Percentiles rank a stretch among this genome's conserved stretches.
Evolutionary conservation across 805 yeast genomes (phyloP).

Genomic region (Candida chilensis): DNA sequence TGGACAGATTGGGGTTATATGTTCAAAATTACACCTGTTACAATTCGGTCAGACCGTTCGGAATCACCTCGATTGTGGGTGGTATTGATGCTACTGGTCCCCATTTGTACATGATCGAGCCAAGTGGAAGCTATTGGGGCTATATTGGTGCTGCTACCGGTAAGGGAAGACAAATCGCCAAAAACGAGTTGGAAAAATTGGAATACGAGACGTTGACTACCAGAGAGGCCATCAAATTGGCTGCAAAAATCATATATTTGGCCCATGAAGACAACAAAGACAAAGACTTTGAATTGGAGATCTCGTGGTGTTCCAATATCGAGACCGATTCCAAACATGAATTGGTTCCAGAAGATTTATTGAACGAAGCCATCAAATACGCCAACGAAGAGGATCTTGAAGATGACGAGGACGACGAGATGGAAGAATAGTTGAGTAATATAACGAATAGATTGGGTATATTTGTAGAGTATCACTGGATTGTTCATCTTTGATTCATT

Average conservation of each 20-base stretch:
- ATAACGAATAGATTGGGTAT: too few species aligned
- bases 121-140: slow-evolving; percentile 97
- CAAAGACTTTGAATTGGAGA: slow-evolving; percentile 91
- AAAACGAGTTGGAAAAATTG: slow-evolving; percentile 90
- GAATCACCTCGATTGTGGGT: slow-evolving; percentile 85
- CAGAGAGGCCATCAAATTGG: slow-evolving; percentile 82
- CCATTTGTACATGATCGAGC: slow-evolving; percentile 94
- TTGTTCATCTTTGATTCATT: neutral
- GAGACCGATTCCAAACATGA: slow-evolving; percentile 79
- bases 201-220: slow-evolving; percentile 61
- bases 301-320: slow-evolving; percentile 74
- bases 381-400: slow-evolving; percentile 81
- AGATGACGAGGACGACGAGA: slow-evolving; percentile 58
- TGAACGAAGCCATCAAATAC: slow-evolving; percentile 73
- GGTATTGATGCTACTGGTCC: slow-evolving; percentile 89
- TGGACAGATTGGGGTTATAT: slow-evolving; percentile 81
- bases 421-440: slow-evolving; percentile 27
- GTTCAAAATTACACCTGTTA: slow-evolving; percentile 94
- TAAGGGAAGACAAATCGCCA: slow-evolving; percentile 97
- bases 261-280: slow-evolving; percentile 98
- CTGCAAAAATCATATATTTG: slow-evolving; percentile 84
- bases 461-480: neutral
- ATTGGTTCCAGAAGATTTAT: slow-evolving; percentile 68
- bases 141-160: slow-evolving; percentile 97
- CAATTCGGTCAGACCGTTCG: slow-evolving; percentile 97